A percentile compares a stretch with the other conserved stretches of the same genome.
phyloP scores from a whole-genome alignment of 2,329 filamentous ascomycete species.

The Neocatenulostroma microsporum region DNA sequence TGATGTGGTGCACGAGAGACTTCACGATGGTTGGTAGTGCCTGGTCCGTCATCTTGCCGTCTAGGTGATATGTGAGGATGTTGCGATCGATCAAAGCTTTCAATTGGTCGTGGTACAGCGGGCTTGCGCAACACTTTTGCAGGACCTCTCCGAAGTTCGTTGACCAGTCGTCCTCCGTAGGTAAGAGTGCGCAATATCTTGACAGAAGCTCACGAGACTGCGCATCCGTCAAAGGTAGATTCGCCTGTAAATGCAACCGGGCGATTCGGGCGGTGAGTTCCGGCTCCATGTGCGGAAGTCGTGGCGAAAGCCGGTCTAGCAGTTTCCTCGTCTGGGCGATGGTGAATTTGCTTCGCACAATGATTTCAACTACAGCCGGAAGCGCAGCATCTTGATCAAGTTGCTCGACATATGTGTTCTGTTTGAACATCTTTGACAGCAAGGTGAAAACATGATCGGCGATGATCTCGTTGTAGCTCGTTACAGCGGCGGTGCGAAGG shows the following conservation, averaged over 20 bases:
- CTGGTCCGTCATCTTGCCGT: neutral
- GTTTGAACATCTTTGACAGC: slow-evolving; percentile 42
- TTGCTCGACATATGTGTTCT: slow-evolving; percentile 15
- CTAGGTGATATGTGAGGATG: neutral
- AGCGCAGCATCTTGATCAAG: slow-evolving; percentile 8
- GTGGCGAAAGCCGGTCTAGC: neutral
- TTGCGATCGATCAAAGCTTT: slow-evolving; percentile 1
- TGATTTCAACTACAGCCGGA: slow-evolving; percentile 6
- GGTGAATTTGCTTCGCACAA: neutral
- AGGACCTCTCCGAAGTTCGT: neutral
- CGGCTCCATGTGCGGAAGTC: slow-evolving; percentile 1
- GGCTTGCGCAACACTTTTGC: neutral
- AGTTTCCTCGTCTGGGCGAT: neutral
- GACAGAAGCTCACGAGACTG: neutral
- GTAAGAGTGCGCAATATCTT: neutral
- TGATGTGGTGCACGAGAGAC: neutral
- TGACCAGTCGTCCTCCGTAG: neutral
- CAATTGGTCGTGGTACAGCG: neutral
- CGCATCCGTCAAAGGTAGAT: neutral
- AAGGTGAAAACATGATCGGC: slow-evolving; percentile 12
- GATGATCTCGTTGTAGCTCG: slow-evolving; percentile 8
- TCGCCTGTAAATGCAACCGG: neutral
- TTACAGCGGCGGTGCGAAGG: slow-evolving; percentile 7
- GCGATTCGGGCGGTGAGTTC: neutral
- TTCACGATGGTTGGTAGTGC: neutral